These are phyloP conservation scores for Boechera divaricarpa DNA, from an alignment of 345 rosid species.

Conservation along the genomic window DNA sequence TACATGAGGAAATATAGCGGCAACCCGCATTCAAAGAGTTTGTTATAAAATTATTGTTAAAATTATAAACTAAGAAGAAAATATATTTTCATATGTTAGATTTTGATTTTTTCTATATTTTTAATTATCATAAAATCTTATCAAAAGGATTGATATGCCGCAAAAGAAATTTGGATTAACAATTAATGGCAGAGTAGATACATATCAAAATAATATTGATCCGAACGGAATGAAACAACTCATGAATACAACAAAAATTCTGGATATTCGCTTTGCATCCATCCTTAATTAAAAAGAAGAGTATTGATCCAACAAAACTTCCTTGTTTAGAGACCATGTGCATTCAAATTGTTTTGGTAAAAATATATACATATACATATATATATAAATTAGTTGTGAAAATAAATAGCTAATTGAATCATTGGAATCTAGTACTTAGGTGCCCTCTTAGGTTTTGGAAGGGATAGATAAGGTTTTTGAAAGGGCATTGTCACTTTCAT, in stretches of 20 bases:
- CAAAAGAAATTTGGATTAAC: too few relatives aligned
- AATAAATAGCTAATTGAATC: conserved; percentile 12
- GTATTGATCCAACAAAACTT: neutral
- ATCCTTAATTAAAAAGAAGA: neutral
- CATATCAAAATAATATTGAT: too few relatives aligned
- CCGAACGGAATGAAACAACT: neutral
- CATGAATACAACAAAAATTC: neutral
- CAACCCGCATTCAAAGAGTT: neutral
- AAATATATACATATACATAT: neutral
- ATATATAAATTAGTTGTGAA: neutral
- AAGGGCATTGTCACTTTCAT: conserved; percentile 46
- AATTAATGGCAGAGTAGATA: too few relatives aligned
- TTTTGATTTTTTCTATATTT: neutral
- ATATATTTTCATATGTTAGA: neutral
- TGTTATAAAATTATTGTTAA: neutral
- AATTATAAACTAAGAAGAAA: neutral
- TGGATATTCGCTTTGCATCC: neutral
- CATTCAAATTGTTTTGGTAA: neutral
- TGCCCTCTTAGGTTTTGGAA: conserved; percentile 49
- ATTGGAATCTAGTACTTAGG: conserved; percentile 34
- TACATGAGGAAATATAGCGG: too few relatives aligned
- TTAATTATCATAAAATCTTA: too few relatives aligned
- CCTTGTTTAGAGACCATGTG: neutral
- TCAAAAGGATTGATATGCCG: too few relatives aligned
- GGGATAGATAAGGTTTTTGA: conserved; percentile 45